Evolutionary conservation across 2,329 filamentous ascomycete genomes (phyloP).

Genomic region (Bretziella fagacearum): DNA sequence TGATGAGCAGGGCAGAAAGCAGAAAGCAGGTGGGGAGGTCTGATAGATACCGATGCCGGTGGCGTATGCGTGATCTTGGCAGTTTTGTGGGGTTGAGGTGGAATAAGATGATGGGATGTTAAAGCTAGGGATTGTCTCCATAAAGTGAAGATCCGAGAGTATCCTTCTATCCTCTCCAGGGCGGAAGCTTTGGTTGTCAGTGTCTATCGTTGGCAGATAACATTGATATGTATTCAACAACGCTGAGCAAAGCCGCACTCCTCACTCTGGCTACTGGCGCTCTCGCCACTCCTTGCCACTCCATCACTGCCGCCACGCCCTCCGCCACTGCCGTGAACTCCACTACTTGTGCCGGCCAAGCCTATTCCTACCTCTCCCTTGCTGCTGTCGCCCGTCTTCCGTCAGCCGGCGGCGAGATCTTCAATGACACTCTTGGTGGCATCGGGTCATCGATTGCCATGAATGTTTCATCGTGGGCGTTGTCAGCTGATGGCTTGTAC

Average conservation of each 20-base stretch:
- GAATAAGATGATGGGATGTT: no score
- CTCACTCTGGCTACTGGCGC: not conserved
- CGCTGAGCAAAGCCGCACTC: not conserved
- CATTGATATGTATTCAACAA: not conserved
- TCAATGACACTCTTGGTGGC: constrained; percentile 47
- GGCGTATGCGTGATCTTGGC: no score
- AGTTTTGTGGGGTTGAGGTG: no score
- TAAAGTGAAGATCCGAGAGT: no score
- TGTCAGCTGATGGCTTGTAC: constrained; percentile 23
- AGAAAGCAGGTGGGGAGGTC: no score
- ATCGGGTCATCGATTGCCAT: constrained; percentile 51
- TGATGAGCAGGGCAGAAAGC: not conserved
- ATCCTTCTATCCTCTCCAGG: not conserved
- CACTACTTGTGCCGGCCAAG: constrained; percentile 36
- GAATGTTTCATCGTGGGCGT: constrained; percentile 28
- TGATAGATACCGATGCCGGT: no score
- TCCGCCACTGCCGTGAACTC: not conserved
- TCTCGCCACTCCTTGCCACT: not conserved
- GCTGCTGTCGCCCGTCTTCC: constrained; percentile 48
- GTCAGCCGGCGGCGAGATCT: constrained; percentile 43
- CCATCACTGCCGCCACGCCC: not conserved
- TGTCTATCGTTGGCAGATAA: no score
- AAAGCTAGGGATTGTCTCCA: no score
- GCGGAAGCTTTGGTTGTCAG: not conserved
- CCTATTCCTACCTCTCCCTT: constrained; percentile 48